Evolutionary conservation across 352 stramenopile genomes (phyloP), one percentile per base, ranked within the genome.

Genomic region (Globisporangium nagaii): DNA sequence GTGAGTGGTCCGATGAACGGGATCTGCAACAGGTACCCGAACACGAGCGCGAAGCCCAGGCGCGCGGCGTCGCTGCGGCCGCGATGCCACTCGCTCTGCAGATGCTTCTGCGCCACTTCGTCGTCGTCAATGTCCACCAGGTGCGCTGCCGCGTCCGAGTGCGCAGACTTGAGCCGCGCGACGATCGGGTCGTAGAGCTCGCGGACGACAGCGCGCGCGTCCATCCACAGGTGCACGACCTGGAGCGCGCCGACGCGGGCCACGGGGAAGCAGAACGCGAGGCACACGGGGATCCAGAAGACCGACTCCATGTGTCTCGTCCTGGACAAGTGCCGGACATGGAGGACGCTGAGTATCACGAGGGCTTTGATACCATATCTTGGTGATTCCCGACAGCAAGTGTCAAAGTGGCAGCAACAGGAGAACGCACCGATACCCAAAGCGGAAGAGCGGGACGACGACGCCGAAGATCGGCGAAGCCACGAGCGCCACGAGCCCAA

Each of bases 121-220:
- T 73, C 65, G 32, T 65, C 42, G 20, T 62, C 41, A 22, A 72
- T 63, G 22, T 58, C 60, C 15, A 65, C 53, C 22, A 72, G 68
- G 36, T 73, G 59, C 1, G 53, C 63, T 10, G 66, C 57, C 8
- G 43, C 39, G 3, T 43, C 42, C 11, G 19, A 40, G 22, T 68
- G 56, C 15, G 68, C 63, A 15, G 70, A 75, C 51, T 88, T 90
- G 39, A 86, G 63, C 2, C 79, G 75, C 22, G 79, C 62, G 32
- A 88, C 76, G 40, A 90, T 77, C 4, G 79, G 79, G 20, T 88
- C 76, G 40, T 80, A 88, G 25, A 90, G 67, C 50, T 90, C 79
- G 17, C 79, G 79, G 20, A 79, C 73, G 59, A 90, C 78, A 7
- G 73, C 68, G 12, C 76, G 73, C 13, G 76, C 73, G 45, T 86